Percentiles rank a stretch among this genome's conserved stretches.
These are phyloP conservation scores for Pseudonectria buxi DNA, from an alignment of 2,329 filamentous ascomycete species.

Conservation along the genomic window DNA sequence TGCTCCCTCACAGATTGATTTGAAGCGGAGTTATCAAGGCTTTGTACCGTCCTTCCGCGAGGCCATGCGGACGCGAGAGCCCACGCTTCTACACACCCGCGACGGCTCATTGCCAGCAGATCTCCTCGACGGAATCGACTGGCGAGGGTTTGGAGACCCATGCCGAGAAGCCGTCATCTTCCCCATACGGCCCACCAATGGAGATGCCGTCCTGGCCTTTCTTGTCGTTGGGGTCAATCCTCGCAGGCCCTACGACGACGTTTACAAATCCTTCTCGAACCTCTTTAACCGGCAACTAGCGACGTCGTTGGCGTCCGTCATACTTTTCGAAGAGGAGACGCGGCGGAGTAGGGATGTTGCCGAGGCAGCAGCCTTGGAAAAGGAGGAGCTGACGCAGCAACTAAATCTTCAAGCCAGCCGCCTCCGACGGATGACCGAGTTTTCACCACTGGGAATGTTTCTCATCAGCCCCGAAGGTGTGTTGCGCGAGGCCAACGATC, in stretches of 20 bases:
- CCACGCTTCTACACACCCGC: conserved; percentile 29
- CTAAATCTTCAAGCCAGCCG: conserved; percentile 30
- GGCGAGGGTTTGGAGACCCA: conserved; percentile 55
- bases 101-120: conserved; percentile 48
- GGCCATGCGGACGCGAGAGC: conserved; percentile 30
- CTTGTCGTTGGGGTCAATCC: conserved; percentile 63
- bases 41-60: conserved; percentile 32
- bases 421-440: conserved; percentile 30
- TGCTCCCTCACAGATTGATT: conserved; percentile 27
- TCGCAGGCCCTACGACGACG: conserved; percentile 60
- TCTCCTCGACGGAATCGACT: conserved; percentile 51
- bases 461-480: conserved; percentile 33
- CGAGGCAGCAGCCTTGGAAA: conserved; percentile 28
- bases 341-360: conserved; percentile 35
- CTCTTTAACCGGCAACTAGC: conserved; percentile 42
- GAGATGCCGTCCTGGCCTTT: conserved; percentile 57
- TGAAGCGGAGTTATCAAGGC: conserved; percentile 27
- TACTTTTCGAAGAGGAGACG: conserved; percentile 60
- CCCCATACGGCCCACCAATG: conserved; percentile 59
- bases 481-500: conserved; percentile 38
- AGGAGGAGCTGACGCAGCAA: conserved; percentile 27
- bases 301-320: conserved; percentile 57
- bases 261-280: conserved; percentile 54
- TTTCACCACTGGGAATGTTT: conserved; percentile 33
- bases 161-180: conserved; percentile 58